These are phyloP conservation scores for Backusella circina DNA, from an alignment of 192 early-diverging fungal species.

Conservation along the genomic window DNA sequence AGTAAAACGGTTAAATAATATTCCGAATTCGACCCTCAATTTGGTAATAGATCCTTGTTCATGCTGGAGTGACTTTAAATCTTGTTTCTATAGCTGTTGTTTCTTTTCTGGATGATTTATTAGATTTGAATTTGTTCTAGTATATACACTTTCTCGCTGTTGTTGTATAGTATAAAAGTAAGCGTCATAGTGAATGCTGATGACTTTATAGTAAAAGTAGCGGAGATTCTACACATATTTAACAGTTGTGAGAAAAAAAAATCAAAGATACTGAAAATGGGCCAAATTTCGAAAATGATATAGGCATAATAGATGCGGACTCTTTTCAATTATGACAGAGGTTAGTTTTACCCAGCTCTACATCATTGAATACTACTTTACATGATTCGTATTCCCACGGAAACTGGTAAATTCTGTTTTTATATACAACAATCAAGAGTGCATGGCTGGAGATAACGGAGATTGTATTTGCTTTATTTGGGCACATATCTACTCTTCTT, in stretches of 20 bases:
- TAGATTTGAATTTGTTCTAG: too few species aligned
- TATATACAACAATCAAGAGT: neutral
- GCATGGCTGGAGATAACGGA: neutral
- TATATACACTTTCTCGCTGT: neutral
- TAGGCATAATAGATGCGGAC: too few species aligned
- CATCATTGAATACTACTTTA: too few species aligned
- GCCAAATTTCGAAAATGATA: too few species aligned
- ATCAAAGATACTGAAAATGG: too few species aligned
- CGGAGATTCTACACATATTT: neutral
- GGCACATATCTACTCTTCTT: too few species aligned
- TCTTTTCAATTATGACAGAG: too few species aligned
- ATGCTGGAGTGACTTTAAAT: neutral
- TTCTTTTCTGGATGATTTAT: too few species aligned
- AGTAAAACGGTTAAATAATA: neutral
- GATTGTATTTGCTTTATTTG: neutral
- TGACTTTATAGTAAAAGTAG: neutral
- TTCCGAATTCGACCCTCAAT: neutral
- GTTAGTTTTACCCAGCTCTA: too few species aligned
- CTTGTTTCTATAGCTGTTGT: neutral
- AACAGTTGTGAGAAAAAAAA: neutral
- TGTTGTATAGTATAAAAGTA: neutral
- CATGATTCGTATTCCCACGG: too few species aligned
- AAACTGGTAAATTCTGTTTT: neutral
- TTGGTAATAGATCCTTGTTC: neutral
- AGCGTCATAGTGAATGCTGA: neutral